Percentiles rank a stretch among this genome's conserved stretches.
Evolutionary conservation across 2,329 filamentous ascomycete genomes (phyloP).

Genomic region (Fusarium penzigii): DNA sequence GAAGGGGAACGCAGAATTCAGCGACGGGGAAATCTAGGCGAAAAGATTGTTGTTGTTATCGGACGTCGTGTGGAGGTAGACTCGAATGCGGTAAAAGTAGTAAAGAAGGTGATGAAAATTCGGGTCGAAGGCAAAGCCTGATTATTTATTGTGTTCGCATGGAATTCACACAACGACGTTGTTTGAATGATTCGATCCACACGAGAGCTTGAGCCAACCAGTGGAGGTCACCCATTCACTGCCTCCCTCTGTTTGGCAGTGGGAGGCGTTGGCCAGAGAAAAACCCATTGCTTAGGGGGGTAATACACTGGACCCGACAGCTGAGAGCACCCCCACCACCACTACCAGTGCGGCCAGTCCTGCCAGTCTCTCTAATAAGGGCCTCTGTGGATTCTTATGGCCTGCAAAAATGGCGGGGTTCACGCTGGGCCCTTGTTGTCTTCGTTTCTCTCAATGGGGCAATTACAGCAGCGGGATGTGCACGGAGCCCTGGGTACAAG

Average conservation of each 20-base stretch:
- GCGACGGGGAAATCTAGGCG: conserved; percentile 1
- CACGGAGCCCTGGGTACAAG: too few species aligned
- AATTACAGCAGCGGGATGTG: too few species aligned
- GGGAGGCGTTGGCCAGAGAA: too few species aligned
- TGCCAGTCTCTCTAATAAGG: not conserved
- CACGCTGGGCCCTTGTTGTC: too few species aligned
- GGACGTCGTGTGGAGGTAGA: not conserved
- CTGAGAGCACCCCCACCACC: not conserved
- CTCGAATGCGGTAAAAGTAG: not conserved
- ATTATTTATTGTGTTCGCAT: conserved; percentile 16
- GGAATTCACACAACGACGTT: conserved; percentile 23
- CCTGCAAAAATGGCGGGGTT: not conserved
- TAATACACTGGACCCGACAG: too few species aligned
- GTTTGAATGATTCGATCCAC: conserved; percentile 28
- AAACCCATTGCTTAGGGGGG: too few species aligned
- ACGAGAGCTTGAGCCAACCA: conserved; percentile 9
- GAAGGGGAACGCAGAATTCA: conserved; percentile 1
- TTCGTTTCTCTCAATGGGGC: too few species aligned
- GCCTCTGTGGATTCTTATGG: not conserved
- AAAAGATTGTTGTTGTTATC: not conserved
- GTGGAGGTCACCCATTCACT: not conserved
- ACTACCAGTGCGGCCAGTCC: not conserved
- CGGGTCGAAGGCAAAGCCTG: conserved; percentile 16
- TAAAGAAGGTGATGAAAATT: conserved; percentile 4
- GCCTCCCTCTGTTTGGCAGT: not conserved